Evolutionary conservation across 768 basidiomycete genomes (phyloP).

Genomic region (Lactarius pseudohatsudake): DNA sequence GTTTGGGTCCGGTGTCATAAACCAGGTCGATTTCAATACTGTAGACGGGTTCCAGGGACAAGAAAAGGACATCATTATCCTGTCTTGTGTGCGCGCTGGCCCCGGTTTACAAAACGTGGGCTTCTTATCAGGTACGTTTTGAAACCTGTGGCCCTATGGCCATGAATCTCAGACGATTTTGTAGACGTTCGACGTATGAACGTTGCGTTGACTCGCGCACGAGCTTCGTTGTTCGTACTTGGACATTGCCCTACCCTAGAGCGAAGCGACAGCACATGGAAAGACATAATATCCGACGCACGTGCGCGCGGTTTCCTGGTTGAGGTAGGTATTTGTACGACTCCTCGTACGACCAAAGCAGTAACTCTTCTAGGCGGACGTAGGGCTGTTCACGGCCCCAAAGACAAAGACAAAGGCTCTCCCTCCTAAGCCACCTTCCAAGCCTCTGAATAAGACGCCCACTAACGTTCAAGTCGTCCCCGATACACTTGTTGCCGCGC

Average conservation of each 20-base stretch:
- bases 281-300: conserved; percentile 74
- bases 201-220: conserved; percentile 96
- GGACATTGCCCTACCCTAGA: conserved; percentile 90
- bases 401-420: conserved; percentile 3
- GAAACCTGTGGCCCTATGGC: not conserved
- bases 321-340: conserved; percentile 50
- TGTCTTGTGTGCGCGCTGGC: conserved; percentile 95
- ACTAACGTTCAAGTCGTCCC: conserved; percentile 4
- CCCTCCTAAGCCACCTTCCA: conserved; percentile 5
- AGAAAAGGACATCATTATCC: conserved; percentile 97
- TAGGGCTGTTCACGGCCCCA: conserved; percentile 42
- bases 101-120: conserved; percentile 80
- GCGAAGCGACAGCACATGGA: conserved; percentile 80
- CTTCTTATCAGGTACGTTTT: conserved; percentile 71
- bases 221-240: conserved; percentile 90
- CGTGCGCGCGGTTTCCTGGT: conserved; percentile 59
- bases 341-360: conserved; percentile 4
- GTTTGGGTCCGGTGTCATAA: conserved; percentile 70
- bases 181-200: conserved; percentile 89
- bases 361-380: conserved; percentile 35
- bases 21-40: conserved; percentile 88
- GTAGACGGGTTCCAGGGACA: conserved; percentile 99
- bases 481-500: conserved; percentile 21
- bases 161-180: conserved; percentile 2
- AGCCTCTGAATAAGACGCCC: conserved; percentile 11